Percentiles rank a stretch among this genome's conserved stretches.
Conservation (phyloP, 2,329 filamentous ascomycete genomes). For the Xylariaceae sp. region DNA sequence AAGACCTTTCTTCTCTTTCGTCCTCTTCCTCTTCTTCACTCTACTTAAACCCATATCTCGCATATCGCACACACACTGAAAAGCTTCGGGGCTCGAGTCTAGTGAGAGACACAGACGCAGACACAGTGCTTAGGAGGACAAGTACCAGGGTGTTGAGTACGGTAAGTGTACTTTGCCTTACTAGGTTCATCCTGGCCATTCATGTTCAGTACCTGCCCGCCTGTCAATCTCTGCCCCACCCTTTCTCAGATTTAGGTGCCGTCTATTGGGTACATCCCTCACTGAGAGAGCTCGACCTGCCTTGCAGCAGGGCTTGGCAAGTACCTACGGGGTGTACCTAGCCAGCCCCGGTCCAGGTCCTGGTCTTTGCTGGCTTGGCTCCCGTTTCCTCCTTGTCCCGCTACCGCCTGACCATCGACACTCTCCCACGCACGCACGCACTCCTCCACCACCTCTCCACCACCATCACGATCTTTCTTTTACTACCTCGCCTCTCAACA, state of each 20-base stretch:
- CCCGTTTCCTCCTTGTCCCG: slow-evolving; percentile 18
- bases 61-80: too few species aligned
- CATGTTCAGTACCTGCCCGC: slow-evolving; percentile 21
- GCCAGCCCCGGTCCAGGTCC: slow-evolving; percentile 15
- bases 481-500: too few species aligned
- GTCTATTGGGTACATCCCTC: slow-evolving; percentile 30
- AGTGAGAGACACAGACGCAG: too few species aligned
- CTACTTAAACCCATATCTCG: too few species aligned
- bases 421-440: slow-evolving; percentile 23
- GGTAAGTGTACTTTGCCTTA: slow-evolving; percentile 22
- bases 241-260: slow-evolving; percentile 31
- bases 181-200: slow-evolving; percentile 18
- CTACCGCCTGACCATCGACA: slow-evolving; percentile 13
- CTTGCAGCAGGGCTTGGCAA: slow-evolving; percentile 25
- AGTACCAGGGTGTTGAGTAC: slow-evolving; percentile 12
- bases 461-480: slow-evolving; percentile 16
- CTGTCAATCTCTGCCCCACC: slow-evolving; percentile 23
- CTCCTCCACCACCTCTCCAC: slow-evolving; percentile 14
- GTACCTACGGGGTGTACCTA: slow-evolving; percentile 8
- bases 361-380: too few species aligned
- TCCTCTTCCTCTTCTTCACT: too few species aligned
- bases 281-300: slow-evolving; percentile 27
- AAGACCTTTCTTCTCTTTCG: too few species aligned
- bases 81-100: too few species aligned
- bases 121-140: slow-evolving; percentile 16